Percentiles rank a stretch among this genome's conserved stretches.
These are phyloP conservation scores for Tolypocladium album DNA, from an alignment of 2,329 filamentous ascomycete genomes.

Conservation along the genomic window DNA sequence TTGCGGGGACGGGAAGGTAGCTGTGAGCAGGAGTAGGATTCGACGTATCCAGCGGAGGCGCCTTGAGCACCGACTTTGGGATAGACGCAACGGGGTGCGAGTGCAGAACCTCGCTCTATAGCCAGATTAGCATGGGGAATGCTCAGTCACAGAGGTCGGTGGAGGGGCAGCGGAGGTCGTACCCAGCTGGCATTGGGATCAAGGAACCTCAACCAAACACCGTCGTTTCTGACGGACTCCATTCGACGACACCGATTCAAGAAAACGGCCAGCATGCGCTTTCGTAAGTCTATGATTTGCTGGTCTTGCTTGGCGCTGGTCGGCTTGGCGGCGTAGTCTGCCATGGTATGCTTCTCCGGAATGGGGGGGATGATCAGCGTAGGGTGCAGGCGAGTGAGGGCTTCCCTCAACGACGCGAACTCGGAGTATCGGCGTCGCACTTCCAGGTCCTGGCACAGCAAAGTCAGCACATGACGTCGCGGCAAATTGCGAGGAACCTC, in stretches of 20 bases:
- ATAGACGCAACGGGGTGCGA: conserved; percentile 84
- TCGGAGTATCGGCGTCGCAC: conserved; percentile 93
- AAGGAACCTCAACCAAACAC: conserved; percentile 94
- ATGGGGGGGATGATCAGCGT: conserved; percentile 95
- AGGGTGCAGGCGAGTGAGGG: conserved; percentile 82
- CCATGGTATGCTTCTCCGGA: conserved; percentile 97
- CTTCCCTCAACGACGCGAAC: conserved; percentile 82
- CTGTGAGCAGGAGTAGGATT: conserved; percentile 80
- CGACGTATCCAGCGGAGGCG: conserved; percentile 89
- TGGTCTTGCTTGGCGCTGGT: conserved; percentile 97
- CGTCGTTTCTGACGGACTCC: conserved; percentile 84
- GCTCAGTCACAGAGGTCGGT: neutral
- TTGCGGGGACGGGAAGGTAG: conserved; percentile 76
- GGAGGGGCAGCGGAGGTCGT: conserved; percentile 14
- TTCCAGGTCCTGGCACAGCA: conserved; percentile 64
- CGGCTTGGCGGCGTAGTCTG: conserved; percentile 94
- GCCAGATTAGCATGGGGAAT: conserved; percentile 8
- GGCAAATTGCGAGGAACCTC: conserved; percentile 15
- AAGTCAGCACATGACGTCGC: neutral
- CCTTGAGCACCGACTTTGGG: conserved; percentile 88
- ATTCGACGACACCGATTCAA: conserved; percentile 87
- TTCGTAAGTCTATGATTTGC: conserved; percentile 90
- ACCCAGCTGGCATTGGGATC: conserved; percentile 99
- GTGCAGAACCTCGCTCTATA: conserved; percentile 83
- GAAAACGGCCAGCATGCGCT: conserved; percentile 94